Evolutionary conservation across 768 basidiomycete species (phyloP), one percentile per base, ranked within the genome.

Genomic region (Calvatia gigantea): DNA sequence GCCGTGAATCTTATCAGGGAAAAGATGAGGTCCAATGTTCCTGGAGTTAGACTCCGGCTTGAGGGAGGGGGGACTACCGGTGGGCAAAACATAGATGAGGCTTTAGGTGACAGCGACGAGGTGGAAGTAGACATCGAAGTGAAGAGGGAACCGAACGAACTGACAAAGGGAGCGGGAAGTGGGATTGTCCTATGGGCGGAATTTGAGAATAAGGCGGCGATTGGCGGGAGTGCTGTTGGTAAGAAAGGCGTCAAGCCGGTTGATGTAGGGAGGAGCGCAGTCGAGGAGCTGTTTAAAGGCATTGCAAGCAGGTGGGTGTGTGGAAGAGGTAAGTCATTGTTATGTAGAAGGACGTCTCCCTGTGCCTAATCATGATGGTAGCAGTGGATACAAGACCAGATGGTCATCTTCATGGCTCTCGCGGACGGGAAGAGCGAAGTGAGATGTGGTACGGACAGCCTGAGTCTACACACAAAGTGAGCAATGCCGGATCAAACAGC

Each of bases 101-200:
- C n/a, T 56, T 14, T 42, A 48, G 43, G 58, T 53, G 14, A 60
- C 62, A 50, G n/a, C 43, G 9, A 57, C 59, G n/a, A 59, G 29
- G 57, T 75, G 9, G 58, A 67, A 15, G 70, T 87, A 4, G 62
- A 75, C 6, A 78, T 84, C 12, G 59, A 66, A 42, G 65, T 57
- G 46, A 65, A 57, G 31, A 66, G 79, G 42, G 83, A 86, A 57
- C 70, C 65, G 31, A 72, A 75, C 31, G 67, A 70, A 12, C 67
- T 77, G 42, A 72, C 75, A 1, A 71, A 72, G n/a, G 88, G 87
- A 0, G 78, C 76, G 3, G 89, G 89, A 1, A 85, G 84, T 33
- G 88, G 89, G 0, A 82, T 91, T 52, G 73, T 89, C 2, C 67
- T 91, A 12, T 89, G 87, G 85, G 89, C 88, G 0, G 84, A 89